phyloP scores from a whole-genome alignment of 1,284 basidiomycete species.

The Tremellales sp. region DNA sequence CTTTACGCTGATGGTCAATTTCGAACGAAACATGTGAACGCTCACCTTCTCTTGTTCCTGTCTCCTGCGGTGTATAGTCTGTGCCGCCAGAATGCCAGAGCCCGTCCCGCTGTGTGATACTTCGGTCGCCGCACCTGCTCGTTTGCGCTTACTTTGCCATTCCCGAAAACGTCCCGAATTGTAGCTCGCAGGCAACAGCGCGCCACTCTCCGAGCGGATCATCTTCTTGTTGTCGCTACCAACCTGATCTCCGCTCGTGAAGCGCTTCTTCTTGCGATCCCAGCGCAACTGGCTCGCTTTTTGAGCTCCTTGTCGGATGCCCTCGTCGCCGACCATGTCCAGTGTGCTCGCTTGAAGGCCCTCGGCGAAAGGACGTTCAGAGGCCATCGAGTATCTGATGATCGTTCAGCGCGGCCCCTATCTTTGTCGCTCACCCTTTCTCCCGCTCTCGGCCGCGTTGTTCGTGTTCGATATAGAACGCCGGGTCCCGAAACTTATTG shows the following conservation, averaged over 20 bases:
- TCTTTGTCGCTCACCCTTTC: slow-evolving; percentile 63
- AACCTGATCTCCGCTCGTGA: slow-evolving; percentile 74
- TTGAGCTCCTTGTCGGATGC: slow-evolving; percentile 59
- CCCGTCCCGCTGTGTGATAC: background rate
- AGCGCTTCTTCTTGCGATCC: slow-evolving; percentile 97
- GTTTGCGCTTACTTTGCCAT: slow-evolving; percentile 56
- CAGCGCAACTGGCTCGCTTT: slow-evolving; percentile 67
- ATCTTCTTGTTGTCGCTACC: slow-evolving; percentile 94
- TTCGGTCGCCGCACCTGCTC: background rate
- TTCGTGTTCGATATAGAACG: slow-evolving; percentile 88
- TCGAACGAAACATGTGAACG: background rate
- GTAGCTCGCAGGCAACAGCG: slow-evolving; percentile 87
- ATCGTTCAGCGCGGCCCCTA: background rate
- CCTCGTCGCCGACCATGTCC: slow-evolving; percentile 80
- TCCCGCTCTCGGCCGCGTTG: slow-evolving; percentile 81
- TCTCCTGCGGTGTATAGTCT: slow-evolving; percentile 1
- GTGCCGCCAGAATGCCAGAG: background rate
- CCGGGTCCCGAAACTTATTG: slow-evolving; percentile 64
- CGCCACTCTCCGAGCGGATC: slow-evolving; percentile 88
- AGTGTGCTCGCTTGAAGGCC: slow-evolving; percentile 78
- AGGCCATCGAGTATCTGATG: slow-evolving; percentile 69
- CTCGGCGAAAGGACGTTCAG: slow-evolving; percentile 77
- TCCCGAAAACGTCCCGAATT: slow-evolving; percentile 90
- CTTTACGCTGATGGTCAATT: background rate
- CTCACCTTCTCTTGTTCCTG: slow-evolving; percentile 1